These are phyloP conservation scores for Neurospora sp. DNA, from an alignment of 495 filamentous ascomycete species.

Conservation along the genomic window DNA sequence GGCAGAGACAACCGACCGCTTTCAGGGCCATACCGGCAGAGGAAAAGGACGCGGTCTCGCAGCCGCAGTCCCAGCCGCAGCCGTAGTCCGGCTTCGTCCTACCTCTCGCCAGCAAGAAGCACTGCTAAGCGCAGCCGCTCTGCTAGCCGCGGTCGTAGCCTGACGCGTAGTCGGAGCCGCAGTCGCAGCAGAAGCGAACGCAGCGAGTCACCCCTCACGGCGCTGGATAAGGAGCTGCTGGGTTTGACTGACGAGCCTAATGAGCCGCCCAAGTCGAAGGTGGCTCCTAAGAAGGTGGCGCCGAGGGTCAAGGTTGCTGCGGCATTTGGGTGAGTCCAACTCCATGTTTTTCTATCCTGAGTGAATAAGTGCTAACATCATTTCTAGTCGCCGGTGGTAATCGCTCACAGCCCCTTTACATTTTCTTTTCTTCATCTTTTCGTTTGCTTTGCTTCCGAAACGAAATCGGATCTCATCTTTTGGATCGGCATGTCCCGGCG, in stretches of 20 bases:
- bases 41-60: background rate
- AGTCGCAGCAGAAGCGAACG: conserved; percentile 6
- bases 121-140: conserved; percentile 1
- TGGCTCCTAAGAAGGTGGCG: background rate
- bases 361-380: background rate
- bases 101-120: background rate
- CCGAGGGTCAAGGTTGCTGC: conserved; percentile 18
- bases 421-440: background rate
- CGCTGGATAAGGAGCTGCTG: conserved; percentile 14
- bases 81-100: background rate
- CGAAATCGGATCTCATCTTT: background rate
- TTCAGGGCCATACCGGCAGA: conserved; percentile 1
- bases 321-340: conserved; percentile 14
- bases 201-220: conserved; percentile 17
- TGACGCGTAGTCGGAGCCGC: background rate
- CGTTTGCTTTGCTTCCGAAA: background rate
- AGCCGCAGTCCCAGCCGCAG: background rate
- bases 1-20: conserved; percentile 7
- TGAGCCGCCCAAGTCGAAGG: conserved; percentile 2
- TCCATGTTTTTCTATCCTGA: background rate
- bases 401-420: background rate
- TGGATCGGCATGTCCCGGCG: background rate
- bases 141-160: background rate
- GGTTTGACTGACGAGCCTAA: conserved; percentile 10
- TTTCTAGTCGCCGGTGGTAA: background rate